Evolutionary conservation across 768 basidiomycete species (phyloP).

Genomic region (Lactarius deliciosus): DNA sequence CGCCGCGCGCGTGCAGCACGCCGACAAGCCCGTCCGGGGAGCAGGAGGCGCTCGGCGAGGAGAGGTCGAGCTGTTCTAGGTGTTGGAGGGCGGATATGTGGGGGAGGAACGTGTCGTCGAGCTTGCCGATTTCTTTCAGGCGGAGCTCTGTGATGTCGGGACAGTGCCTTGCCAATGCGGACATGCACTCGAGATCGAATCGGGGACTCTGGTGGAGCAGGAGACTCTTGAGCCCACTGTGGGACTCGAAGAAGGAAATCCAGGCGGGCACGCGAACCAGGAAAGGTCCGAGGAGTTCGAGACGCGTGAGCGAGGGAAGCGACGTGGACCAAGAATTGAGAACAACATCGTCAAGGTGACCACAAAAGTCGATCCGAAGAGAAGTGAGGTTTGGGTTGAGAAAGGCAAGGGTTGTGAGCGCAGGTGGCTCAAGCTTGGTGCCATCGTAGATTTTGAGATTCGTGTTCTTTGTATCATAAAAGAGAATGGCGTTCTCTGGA

Average conservation of each 20-base stretch:
- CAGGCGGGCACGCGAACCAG: slow-evolving; percentile 74
- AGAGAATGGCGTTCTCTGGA: slow-evolving; percentile 74
- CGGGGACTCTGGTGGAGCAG: slow-evolving; percentile 83
- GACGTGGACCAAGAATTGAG: slow-evolving; percentile 57
- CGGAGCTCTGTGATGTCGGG: slow-evolving; percentile 68
- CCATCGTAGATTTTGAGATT: slow-evolving; percentile 81
- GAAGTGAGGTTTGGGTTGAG: slow-evolving; percentile 83
- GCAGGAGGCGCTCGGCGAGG: slow-evolving; percentile 55
- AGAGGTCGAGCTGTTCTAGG: slow-evolving; percentile 67
- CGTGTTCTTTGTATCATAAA: slow-evolving; percentile 73
- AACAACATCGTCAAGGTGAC: slow-evolving; percentile 67
- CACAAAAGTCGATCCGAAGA: slow-evolving; percentile 84
- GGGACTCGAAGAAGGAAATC: slow-evolving; percentile 67
- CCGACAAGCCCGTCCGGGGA: slow-evolving; percentile 55
- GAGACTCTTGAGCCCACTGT: slow-evolving; percentile 66
- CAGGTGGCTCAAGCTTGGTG: slow-evolving; percentile 70
- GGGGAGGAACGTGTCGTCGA: slow-evolving; percentile 64
- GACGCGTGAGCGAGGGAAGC: slow-evolving; percentile 62
- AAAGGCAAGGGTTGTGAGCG: slow-evolving; percentile 65
- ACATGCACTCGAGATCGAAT: slow-evolving; percentile 70
- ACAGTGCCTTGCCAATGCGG: slow-evolving; percentile 52
- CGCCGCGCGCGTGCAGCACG: slow-evolving; percentile 56
- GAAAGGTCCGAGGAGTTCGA: slow-evolving; percentile 88
- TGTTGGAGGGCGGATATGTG: slow-evolving; percentile 47
- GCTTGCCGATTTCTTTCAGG: slow-evolving; percentile 71